phyloP scores from a whole-genome alignment of 441 rosid genomes.

The Mallotus japonicus region DNA sequence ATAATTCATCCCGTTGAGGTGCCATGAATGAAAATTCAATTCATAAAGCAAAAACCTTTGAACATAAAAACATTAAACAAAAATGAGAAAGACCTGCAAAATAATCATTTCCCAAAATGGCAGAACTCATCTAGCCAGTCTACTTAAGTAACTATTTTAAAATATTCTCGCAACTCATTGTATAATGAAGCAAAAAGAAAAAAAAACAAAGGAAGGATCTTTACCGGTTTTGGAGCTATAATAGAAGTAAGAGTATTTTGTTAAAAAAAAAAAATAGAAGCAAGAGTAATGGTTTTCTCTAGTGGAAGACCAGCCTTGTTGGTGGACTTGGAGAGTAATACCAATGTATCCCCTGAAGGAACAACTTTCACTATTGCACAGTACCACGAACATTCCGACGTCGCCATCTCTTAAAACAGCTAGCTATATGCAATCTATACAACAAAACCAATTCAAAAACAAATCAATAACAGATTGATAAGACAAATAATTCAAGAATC shows the following conservation, averaged over 20 bases:
- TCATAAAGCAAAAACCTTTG: background rate
- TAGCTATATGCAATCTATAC: slow-evolving; percentile 31
- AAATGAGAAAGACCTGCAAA: background rate
- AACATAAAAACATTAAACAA: background rate
- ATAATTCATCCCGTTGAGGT: no score
- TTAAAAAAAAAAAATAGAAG: slow-evolving; percentile 39
- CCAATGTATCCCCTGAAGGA: slow-evolving; percentile 84
- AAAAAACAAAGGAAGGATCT: background rate
- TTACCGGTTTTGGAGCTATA: slow-evolving; percentile 81
- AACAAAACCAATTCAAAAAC: background rate
- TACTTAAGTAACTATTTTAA: no score
- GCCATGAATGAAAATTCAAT: no score
- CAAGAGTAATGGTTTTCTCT: slow-evolving; percentile 74
- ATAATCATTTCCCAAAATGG: background rate
- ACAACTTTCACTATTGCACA: slow-evolving; percentile 86
- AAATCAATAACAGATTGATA: background rate
- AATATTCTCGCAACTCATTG: no score
- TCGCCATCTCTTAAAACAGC: slow-evolving; percentile 48
- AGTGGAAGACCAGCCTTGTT: slow-evolving; percentile 78
- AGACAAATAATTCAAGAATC: no score
- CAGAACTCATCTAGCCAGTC: no score
- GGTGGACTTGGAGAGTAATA: slow-evolving; percentile 55
- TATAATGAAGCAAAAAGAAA: no score
- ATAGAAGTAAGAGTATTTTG: no score
- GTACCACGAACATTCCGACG: slow-evolving; percentile 43